phyloP scores from a whole-genome alignment of 1,284 basidiomycete species.

The Cerioporus squamosus region DNA sequence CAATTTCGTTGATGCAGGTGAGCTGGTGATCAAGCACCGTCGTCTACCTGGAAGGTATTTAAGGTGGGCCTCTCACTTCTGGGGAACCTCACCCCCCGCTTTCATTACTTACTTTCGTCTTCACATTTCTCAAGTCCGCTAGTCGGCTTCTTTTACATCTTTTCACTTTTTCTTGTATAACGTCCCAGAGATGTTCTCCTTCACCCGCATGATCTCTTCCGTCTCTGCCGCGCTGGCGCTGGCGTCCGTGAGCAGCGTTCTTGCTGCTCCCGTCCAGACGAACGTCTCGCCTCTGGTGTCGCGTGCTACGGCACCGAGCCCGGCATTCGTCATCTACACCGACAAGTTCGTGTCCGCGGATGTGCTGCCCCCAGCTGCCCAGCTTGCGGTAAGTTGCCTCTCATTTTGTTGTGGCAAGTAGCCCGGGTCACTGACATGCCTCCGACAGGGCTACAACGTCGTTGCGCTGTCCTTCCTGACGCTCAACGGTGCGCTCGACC shows the following conservation, averaged over 20 bases:
- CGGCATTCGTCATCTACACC: constrained; percentile 23
- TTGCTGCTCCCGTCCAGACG: constrained; percentile 11
- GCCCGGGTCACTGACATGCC: not conserved
- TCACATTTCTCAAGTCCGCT: constrained; percentile 20
- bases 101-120: constrained; percentile 18
- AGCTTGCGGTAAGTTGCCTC: constrained; percentile 7
- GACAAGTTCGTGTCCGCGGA: constrained; percentile 18
- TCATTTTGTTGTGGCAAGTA: no score
- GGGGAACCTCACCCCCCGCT: constrained; percentile 7
- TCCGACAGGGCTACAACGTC: constrained; percentile 19
- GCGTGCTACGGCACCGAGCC: constrained; percentile 12
- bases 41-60: no score
- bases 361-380: constrained; percentile 11
- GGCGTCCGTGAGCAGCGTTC: constrained; percentile 17
- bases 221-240: constrained; percentile 22
- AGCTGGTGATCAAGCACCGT: no score
- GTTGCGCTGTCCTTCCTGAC: constrained; percentile 21
- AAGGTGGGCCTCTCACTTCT: no score
- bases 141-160: constrained; percentile 18
- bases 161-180: constrained; percentile 3
- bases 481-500: constrained; percentile 14
- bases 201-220: constrained; percentile 20
- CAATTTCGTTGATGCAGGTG: no score
- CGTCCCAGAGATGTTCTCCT: constrained; percentile 22
- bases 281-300: constrained; percentile 11